phyloP scores from a whole-genome alignment of 148 eudicot species.

The Polygonum maritimum region DNA sequence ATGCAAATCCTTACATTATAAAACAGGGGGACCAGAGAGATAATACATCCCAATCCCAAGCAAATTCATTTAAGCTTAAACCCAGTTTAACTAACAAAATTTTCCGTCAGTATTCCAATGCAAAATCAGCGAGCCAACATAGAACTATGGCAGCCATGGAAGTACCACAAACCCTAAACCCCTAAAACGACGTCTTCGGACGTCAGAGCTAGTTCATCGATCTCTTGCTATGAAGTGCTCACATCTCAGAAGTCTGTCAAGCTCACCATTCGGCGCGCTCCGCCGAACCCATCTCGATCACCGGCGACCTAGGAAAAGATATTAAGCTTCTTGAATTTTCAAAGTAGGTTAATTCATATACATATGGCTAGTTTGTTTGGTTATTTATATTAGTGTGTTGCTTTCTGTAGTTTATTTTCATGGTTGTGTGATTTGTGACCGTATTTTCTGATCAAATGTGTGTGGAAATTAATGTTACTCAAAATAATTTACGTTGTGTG shows the following conservation, averaged over 20 bases:
- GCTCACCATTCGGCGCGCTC: neutral
- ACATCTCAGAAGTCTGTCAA: constrained; percentile 1
- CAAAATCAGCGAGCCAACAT: neutral
- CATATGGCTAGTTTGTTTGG: too few relatives aligned
- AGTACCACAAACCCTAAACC: neutral
- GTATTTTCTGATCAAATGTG: too few relatives aligned
- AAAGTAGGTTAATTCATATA: too few relatives aligned
- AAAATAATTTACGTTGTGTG: too few relatives aligned
- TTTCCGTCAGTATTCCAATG: neutral
- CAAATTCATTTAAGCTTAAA: neutral
- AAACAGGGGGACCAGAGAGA: neutral
- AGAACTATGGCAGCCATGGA: neutral
- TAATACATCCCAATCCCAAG: neutral
- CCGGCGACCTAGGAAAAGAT: neutral
- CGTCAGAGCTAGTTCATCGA: neutral
- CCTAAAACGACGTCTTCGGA: neutral
- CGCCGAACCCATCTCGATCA: too few relatives aligned
- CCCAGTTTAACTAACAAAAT: neutral
- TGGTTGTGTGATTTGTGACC: too few relatives aligned
- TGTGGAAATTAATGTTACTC: too few relatives aligned
- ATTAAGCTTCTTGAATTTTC: too few relatives aligned
- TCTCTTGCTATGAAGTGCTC: neutral
- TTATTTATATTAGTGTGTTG: too few relatives aligned
- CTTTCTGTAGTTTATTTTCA: too few relatives aligned
- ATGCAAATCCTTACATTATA: neutral